Percentiles rank a stretch among this genome's conserved stretches.
phyloP scores from a whole-genome alignment of 2,329 filamentous ascomycete genomes.

The Bretziella fagacearum region DNA sequence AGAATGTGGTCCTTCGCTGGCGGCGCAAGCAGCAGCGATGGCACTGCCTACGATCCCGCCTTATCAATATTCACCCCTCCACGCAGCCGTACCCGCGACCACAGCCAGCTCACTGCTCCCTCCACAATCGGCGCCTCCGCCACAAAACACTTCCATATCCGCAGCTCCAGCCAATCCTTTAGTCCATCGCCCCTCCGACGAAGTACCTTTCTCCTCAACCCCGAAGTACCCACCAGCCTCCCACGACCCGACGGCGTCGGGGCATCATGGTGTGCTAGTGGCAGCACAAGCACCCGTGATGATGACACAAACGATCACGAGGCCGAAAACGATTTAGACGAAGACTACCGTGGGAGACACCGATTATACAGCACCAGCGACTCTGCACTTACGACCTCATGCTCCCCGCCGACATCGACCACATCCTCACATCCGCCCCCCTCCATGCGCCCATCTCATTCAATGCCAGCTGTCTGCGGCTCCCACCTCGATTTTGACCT shows the following conservation, averaged over 20 bases:
- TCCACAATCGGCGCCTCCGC: constrained; percentile 4
- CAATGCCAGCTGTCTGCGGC: neutral
- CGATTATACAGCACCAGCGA: neutral
- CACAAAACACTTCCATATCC: constrained; percentile 5
- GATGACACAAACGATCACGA: neutral
- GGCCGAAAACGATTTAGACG: neutral
- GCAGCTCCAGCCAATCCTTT: constrained; percentile 10
- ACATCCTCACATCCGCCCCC: neutral
- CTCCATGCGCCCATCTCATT: neutral
- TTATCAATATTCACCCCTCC: constrained; percentile 11
- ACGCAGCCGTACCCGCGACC: constrained; percentile 6
- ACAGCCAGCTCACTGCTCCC: constrained; percentile 8
- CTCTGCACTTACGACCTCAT: neutral
- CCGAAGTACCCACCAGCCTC: neutral
- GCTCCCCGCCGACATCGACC: neutral
- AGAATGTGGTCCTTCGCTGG: constrained; percentile 11
- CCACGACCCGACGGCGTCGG: neutral
- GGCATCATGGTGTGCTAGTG: neutral
- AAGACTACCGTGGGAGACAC: neutral
- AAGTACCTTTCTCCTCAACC: constrained; percentile 8
- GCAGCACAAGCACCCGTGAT: neutral
- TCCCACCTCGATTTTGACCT: neutral
- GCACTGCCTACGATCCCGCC: constrained; percentile 1
- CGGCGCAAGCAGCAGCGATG: constrained; percentile 7
- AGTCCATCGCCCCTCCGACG: constrained; percentile 11